Conservation (phyloP, 768 basidiomycete genomes). For the Termitomyces sp. region DNA sequence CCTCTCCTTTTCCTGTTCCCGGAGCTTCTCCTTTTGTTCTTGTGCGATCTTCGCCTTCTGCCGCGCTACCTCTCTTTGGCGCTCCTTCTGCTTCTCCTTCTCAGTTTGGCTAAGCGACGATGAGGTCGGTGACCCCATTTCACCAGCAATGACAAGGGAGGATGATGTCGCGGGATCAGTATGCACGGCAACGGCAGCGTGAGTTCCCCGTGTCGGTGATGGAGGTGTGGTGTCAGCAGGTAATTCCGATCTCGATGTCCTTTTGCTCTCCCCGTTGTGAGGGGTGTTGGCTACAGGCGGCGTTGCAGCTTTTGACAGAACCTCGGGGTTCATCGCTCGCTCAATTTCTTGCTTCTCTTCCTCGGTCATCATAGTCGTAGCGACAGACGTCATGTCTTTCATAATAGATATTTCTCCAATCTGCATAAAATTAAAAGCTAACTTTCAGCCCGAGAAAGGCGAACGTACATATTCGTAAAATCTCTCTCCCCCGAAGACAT, state of each 20-base stretch:
- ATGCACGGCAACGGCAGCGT: slow-evolving; percentile 7
- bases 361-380: slow-evolving; percentile 84
- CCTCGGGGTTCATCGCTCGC: slow-evolving; percentile 51
- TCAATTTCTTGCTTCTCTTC: slow-evolving; percentile 90
- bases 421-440: slow-evolving; percentile 31
- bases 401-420: slow-evolving; percentile 96
- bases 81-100: slow-evolving; percentile 35
- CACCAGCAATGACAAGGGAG: slow-evolving; percentile 18
- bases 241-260: slow-evolving; percentile 9
- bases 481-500: slow-evolving; percentile 92
- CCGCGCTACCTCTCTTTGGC: slow-evolving; percentile 31
- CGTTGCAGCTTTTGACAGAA: slow-evolving; percentile 15
- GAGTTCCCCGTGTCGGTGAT: slow-evolving; percentile 11
- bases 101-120: slow-evolving; percentile 21
- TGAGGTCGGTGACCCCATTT: slow-evolving; percentile 9
- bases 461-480: slow-evolving; percentile 81
- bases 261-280: slow-evolving; percentile 11
- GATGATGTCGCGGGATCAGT: slow-evolving; percentile 9
- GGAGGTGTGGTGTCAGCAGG: slow-evolving; percentile 10
- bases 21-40: slow-evolving; percentile 82
- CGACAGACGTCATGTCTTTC: slow-evolving; percentile 86
- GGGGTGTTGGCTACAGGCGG: slow-evolving; percentile 19
- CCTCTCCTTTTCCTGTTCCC: slow-evolving; percentile 77
- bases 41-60: slow-evolving; percentile 54
- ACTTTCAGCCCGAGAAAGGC: not conserved